Conservation (phyloP, 495 filamentous ascomycete species). For the Halenospora varia region DNA sequence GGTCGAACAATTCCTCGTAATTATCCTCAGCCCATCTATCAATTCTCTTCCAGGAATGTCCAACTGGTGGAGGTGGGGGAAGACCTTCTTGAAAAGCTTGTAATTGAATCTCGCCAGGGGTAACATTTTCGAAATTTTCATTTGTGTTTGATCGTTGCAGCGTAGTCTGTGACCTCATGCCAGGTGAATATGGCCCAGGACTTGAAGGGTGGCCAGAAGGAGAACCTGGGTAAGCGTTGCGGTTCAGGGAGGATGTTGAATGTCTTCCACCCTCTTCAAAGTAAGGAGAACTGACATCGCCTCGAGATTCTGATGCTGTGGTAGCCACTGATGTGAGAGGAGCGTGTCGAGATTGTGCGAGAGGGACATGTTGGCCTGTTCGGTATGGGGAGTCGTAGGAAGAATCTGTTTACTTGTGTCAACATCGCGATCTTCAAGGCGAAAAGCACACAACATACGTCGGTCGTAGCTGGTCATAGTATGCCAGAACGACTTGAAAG, state of each 20-base stretch:
- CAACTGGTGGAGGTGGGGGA: conserved; percentile 81
- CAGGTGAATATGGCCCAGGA: conserved; percentile 82
- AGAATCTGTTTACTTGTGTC: conserved; percentile 54
- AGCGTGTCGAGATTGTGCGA: conserved; percentile 64
- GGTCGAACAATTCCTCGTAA: conserved; percentile 90
- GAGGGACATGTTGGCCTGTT: conserved; percentile 73
- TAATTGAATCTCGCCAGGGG: conserved; percentile 85
- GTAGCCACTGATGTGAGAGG: conserved; percentile 74
- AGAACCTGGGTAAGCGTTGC: conserved; percentile 39
- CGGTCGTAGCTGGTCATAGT: conserved; percentile 76
- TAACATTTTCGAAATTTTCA: conserved; percentile 62
- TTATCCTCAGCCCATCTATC: conserved; percentile 92
- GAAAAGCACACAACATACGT: conserved; percentile 40
- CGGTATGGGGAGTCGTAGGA: conserved; percentile 83
- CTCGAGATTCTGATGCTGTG: conserved; percentile 71
- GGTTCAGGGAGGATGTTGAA: conserved; percentile 47
- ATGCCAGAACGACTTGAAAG: conserved; percentile 86
- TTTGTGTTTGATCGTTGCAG: conserved; percentile 53
- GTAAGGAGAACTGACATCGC: conserved; percentile 70
- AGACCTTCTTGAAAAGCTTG: conserved; percentile 91
- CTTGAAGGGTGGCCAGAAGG: conserved; percentile 57
- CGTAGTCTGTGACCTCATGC: conserved; percentile 71
- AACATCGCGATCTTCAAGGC: conserved; percentile 44
- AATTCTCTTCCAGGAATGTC: conserved; percentile 90
- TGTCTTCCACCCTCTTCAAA: conserved; percentile 58